Conservation (phyloP, 2,329 filamentous ascomycete species). For the Fusarium sp. region DNA sequence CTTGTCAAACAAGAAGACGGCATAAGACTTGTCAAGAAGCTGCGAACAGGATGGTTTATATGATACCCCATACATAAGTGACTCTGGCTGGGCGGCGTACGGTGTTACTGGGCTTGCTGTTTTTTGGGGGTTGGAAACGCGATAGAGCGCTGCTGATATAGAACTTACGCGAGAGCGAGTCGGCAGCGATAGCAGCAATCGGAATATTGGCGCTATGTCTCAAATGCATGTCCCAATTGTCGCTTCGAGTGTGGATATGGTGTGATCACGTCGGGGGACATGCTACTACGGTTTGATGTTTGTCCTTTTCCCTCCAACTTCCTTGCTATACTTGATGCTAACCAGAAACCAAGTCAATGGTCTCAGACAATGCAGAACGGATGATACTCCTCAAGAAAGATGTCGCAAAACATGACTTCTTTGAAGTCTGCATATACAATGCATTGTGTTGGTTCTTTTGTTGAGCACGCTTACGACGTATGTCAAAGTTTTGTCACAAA, state of each 20-base stretch:
- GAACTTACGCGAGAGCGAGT: constrained; percentile 16
- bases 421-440: too few relatives aligned
- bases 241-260: constrained; percentile 2
- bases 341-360: neutral
- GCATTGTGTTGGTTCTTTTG: too few relatives aligned
- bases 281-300: neutral
- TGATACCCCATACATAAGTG: constrained; percentile 32
- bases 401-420: too few relatives aligned
- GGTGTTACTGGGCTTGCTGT: constrained; percentile 25
- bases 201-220: neutral
- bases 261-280: neutral
- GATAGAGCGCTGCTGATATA: constrained; percentile 15
- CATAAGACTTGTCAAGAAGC: constrained; percentile 15
- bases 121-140: constrained; percentile 3
- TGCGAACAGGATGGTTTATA: constrained; percentile 8
- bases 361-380: neutral
- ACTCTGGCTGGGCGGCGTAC: constrained; percentile 19
- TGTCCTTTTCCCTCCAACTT: neutral
- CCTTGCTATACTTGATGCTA: neutral
- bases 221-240: neutral
- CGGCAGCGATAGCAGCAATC: neutral
- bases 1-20: constrained; percentile 40
- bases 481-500: too few relatives aligned
- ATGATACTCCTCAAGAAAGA: neutral
- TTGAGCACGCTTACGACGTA: too few relatives aligned